phyloP scores from a whole-genome alignment of 768 basidiomycete genomes.

The Omphalotus guepiniiformis region DNA sequence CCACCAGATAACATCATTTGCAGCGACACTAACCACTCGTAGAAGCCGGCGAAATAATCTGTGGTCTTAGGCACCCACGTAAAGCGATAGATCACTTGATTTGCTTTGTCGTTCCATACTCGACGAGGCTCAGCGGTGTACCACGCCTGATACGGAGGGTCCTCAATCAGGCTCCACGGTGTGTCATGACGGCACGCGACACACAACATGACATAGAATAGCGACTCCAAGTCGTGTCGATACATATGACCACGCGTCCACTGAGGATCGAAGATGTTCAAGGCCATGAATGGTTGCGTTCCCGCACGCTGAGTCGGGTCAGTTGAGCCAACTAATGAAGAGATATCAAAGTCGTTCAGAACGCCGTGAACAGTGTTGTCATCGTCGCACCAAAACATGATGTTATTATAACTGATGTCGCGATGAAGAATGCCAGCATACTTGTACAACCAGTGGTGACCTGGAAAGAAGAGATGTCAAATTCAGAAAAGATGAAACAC shows the following conservation, averaged over 20 bases:
- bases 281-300: constrained; percentile 16
- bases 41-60: no score
- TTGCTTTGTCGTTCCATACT: no score
- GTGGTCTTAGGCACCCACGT: no score
- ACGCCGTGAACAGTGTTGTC: constrained; percentile 12
- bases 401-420: constrained; percentile 13
- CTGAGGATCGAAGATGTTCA: constrained; percentile 5
- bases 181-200: not conserved
- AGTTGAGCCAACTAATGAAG: not conserved
- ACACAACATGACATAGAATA: constrained; percentile 9
- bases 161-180: no score
- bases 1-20: no score
- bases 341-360: constrained; percentile 15
- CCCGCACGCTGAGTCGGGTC: constrained; percentile 11
- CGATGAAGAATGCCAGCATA: constrained; percentile 8
- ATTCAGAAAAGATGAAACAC: no score
- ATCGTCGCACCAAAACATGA: constrained; percentile 12
- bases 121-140: no score
- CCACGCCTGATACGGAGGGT: no score
- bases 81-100: no score
- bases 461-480: no score
- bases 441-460: constrained; percentile 11
- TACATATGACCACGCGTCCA: not conserved
- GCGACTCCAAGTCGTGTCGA: constrained; percentile 9
- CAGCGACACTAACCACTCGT: no score